Evolutionary conservation across 805 yeast species (phyloP).

Genomic region (Jamesozyma lodderae): DNA sequence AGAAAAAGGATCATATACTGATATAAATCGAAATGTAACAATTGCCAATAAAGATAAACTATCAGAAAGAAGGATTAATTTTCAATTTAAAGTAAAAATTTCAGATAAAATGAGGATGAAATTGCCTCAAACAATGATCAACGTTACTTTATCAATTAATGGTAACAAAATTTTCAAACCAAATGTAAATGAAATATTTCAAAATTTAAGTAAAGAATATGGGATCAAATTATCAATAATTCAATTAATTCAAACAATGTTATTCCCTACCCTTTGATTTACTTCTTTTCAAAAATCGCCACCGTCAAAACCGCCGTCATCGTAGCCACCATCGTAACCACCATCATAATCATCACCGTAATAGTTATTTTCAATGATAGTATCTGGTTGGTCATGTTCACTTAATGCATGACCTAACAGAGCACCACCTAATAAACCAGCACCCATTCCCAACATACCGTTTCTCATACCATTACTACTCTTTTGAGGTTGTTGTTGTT

Average conservation of each 20-base stretch:
- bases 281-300: slow-evolving; percentile 7
- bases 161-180: background rate
- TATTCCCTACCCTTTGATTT: background rate
- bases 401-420: slow-evolving; percentile 39
- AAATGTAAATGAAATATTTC: slow-evolving; percentile 8
- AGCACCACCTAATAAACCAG: slow-evolving; percentile 57
- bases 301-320: slow-evolving; percentile 25
- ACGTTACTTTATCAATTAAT: background rate
- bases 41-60: background rate
- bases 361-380: slow-evolving; percentile 30
- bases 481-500: slow-evolving; percentile 23
- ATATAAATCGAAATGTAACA: background rate
- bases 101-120: too few relatives aligned
- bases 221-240: slow-evolving; percentile 16
- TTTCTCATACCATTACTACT: slow-evolving; percentile 29
- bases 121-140: slow-evolving; percentile 3
- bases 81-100: background rate
- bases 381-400: slow-evolving; percentile 14
- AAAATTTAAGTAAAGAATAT: slow-evolving; percentile 17
- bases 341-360: slow-evolving; percentile 28
- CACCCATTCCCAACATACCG: slow-evolving; percentile 43
- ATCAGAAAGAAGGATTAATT: too few relatives aligned
- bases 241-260: slow-evolving; percentile 2
- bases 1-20: background rate
- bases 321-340: slow-evolving; percentile 22